These are phyloP conservation scores for Eragrostis nindensis DNA, from an alignment of 176 grass and related monocot species.

Conservation along the genomic window DNA sequence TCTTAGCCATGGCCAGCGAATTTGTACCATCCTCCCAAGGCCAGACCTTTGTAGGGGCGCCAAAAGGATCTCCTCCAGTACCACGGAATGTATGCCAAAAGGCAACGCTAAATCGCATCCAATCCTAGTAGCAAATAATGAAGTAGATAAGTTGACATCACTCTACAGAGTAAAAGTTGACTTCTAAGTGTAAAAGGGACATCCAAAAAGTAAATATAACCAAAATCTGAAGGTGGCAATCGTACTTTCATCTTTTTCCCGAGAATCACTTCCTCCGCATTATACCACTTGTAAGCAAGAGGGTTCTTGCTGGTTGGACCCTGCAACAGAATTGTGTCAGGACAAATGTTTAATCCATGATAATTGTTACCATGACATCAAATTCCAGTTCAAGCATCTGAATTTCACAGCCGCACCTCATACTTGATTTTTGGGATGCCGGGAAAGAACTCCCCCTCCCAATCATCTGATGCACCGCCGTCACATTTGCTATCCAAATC, in stretches of 20 bases:
- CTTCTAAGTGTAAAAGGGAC: neutral
- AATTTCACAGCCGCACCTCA: slow-evolving; percentile 54
- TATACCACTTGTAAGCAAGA: slow-evolving; percentile 95
- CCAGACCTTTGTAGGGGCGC: slow-evolving; percentile 86
- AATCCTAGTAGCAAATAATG: slow-evolving; percentile 55
- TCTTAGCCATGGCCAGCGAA: slow-evolving; percentile 89
- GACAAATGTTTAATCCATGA: neutral
- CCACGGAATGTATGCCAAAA: slow-evolving; percentile 94
- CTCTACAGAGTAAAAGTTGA: no score
- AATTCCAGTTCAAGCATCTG: neutral
- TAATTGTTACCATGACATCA: neutral
- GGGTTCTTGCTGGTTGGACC: slow-evolving; percentile 77
- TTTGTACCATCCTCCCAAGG: slow-evolving; percentile 96
- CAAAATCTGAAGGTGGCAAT: neutral
- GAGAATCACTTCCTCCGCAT: slow-evolving; percentile 86
- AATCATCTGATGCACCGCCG: slow-evolving; percentile 53
- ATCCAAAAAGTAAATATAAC: neutral
- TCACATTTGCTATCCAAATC: slow-evolving; percentile 60
- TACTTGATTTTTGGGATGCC: slow-evolving; percentile 84
- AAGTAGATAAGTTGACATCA: neutral
- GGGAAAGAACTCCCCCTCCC: slow-evolving; percentile 87
- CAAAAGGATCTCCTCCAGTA: slow-evolving; percentile 82
- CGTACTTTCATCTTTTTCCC: slow-evolving; percentile 97
- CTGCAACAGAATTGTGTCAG: slow-evolving; percentile 38
- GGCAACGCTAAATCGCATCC: slow-evolving; percentile 87